Conservation (phyloP, 2,329 filamentous ascomycete genomes). For the Penicillium paneum region DNA sequence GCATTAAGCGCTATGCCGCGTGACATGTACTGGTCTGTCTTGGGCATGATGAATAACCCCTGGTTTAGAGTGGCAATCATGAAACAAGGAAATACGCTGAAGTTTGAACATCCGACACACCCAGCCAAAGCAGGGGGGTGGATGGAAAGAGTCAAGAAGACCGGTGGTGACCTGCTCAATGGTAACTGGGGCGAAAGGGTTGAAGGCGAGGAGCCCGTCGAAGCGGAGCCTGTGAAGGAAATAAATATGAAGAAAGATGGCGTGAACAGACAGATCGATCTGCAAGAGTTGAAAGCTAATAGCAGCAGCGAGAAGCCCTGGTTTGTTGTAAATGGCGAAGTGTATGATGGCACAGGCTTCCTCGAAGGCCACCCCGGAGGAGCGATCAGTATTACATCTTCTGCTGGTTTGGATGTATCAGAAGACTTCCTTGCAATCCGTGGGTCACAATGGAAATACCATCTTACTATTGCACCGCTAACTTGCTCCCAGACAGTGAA, state of each 20-base stretch:
- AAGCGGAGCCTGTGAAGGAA: constrained; percentile 57
- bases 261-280: constrained; percentile 60
- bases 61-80: constrained; percentile 83
- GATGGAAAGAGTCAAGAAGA: constrained; percentile 89
- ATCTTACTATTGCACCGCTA: constrained; percentile 23
- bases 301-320: constrained; percentile 65
- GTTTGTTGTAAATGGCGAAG: constrained; percentile 85
- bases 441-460: constrained; percentile 49
- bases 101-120: constrained; percentile 86
- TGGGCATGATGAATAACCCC: constrained; percentile 98
- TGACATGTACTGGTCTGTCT: constrained; percentile 93
- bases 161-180: constrained; percentile 74
- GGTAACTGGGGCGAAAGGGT: constrained; percentile 79
- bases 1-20: constrained; percentile 79
- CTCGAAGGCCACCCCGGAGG: constrained; percentile 81
- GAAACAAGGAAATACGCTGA: constrained; percentile 61
- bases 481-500: constrained; percentile 68
- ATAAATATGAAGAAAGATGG: constrained; percentile 74
- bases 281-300: constrained; percentile 70
- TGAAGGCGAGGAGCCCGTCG: constrained; percentile 46
- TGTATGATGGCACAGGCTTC: constrained; percentile 82
- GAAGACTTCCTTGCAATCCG: constrained; percentile 92
- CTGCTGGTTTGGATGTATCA: constrained; percentile 75
- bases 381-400: constrained; percentile 76
- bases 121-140: constrained; percentile 77